Evolutionary conservation across 768 basidiomycete genomes (phyloP), one percentile per base, ranked within the genome.

Genomic region (Dendrothele bispora): DNA sequence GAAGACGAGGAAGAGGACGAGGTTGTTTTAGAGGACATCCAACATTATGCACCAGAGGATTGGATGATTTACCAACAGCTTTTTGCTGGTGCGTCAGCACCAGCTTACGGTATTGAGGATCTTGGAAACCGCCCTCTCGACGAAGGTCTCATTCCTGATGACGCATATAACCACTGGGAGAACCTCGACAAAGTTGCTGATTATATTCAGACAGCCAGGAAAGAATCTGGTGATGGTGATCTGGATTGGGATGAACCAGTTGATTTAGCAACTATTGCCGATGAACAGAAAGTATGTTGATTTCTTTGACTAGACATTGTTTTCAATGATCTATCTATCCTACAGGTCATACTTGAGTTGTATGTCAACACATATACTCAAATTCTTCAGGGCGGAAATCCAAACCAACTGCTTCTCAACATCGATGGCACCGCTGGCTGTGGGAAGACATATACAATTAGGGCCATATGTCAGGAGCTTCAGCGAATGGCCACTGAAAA

Each of bases 51-150:
- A n/a, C n/a, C n/a, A 38, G 45, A 36, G 15, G 45, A 47, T 36
- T 47, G 45, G 45, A 34, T 36, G 35, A 40, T 39, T 14, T 47
- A 20, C 45, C 18, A 32, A 4, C 35, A 36, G 10, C 32, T 36
- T 38, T 27, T 20, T 47, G 12, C 45, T 7, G 38, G 26, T 26
- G 35, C 34, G 12, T 22, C 12, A 17, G 25, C 38, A 17, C 45
- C 45, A 3, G 37, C 7, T 3, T 52, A 43, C 25, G 46, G 21
- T 0, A 15, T 15, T 1, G n/a, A n/a, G 17, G 51, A 52, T 24
- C 36, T 52, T 2, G 51, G 46, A 5, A 52, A 26, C 11, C 46
- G 51, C 1, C 51, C 51, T n/a, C n/a, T 52, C 5, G 51, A 52
- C 18, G 46, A n/a, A 0, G 51, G 21, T 7, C 48, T 46, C 46